Percentiles rank a stretch among this genome's conserved stretches.
phyloP scores from a whole-genome alignment of 2,329 filamentous ascomycete species.

The Graphilbum fragrans region DNA sequence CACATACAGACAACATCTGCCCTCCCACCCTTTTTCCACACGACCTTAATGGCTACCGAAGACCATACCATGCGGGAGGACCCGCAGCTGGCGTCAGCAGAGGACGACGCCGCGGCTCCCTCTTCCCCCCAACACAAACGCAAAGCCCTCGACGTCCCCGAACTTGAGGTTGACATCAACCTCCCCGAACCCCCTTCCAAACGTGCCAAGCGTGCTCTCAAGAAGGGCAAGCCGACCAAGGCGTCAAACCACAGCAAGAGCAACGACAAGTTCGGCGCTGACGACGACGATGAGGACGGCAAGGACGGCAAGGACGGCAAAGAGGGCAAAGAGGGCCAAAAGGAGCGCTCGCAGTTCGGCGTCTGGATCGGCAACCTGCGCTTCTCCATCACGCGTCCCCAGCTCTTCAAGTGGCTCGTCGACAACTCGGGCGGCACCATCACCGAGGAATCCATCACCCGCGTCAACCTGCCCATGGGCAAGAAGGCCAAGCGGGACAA shows the following conservation, averaged over 20 bases:
- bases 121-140: conserved; percentile 58
- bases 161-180: conserved; percentile 79
- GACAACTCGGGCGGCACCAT: conserved; percentile 56
- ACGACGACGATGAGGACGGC: neutral
- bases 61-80: neutral
- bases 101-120: neutral
- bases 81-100: neutral
- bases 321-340: conserved; percentile 19
- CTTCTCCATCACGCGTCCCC: conserved; percentile 64
- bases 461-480: conserved; percentile 59
- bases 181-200: conserved; percentile 94
- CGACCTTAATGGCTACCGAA: neutral
- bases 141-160: conserved; percentile 41
- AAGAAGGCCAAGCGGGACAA: conserved; percentile 9
- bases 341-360: conserved; percentile 63
- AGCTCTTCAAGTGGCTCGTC: conserved; percentile 70
- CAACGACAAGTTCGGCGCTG: conserved; percentile 3
- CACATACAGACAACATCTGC: no score
- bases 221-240: conserved; percentile 60
- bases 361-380: conserved; percentile 95
- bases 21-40: no score
- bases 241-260: conserved; percentile 16
- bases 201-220: conserved; percentile 77
- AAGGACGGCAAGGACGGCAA: neutral
- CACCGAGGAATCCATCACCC: conserved; percentile 60